Percentiles rank a stretch among this genome's conserved stretches.
Evolutionary conservation across 495 filamentous ascomycete genomes (phyloP).

Genomic region (Barbatosphaeria neglecta): DNA sequence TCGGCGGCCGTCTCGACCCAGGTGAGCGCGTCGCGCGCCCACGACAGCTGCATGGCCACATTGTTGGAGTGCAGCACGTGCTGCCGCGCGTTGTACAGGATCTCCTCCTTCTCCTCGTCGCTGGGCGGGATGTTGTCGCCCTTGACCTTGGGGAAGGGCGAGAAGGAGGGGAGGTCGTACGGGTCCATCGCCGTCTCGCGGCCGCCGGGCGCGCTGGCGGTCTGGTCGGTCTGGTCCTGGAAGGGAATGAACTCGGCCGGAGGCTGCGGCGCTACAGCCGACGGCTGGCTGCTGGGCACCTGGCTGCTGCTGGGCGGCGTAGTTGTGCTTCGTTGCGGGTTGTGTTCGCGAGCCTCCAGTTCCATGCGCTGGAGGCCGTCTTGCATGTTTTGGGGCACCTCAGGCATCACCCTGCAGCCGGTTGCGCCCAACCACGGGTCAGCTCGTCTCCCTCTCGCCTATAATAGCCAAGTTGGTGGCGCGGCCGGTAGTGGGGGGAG

Average conservation of each 20-base stretch:
- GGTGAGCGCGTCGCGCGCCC: conserved; percentile 84
- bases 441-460: background rate
- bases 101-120: conserved; percentile 86
- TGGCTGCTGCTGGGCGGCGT: conserved; percentile 9
- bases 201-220: conserved; percentile 12
- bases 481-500: background rate
- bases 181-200: background rate
- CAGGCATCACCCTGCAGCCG: conserved; percentile 42
- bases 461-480: background rate
- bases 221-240: conserved; percentile 15
- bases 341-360: conserved; percentile 52
- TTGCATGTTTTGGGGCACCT: conserved; percentile 69
- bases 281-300: conserved; percentile 1
- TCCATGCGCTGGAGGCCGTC: conserved; percentile 83
- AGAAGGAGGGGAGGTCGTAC: conserved; percentile 68
- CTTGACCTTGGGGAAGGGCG: conserved; percentile 77
- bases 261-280: conserved; percentile 12
- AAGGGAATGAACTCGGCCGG: conserved; percentile 37
- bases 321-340: conserved; percentile 18
- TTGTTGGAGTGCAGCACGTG: conserved; percentile 88
- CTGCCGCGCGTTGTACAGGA: conserved; percentile 68
- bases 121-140: conserved; percentile 87
- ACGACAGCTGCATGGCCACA: conserved; percentile 89
- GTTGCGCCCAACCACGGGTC: conserved; percentile 4
- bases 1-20: conserved; percentile 76